Evolutionary conservation across 2,329 filamentous ascomycete genomes (phyloP).

Genomic region (Phaeophleospora eucalypticola): DNA sequence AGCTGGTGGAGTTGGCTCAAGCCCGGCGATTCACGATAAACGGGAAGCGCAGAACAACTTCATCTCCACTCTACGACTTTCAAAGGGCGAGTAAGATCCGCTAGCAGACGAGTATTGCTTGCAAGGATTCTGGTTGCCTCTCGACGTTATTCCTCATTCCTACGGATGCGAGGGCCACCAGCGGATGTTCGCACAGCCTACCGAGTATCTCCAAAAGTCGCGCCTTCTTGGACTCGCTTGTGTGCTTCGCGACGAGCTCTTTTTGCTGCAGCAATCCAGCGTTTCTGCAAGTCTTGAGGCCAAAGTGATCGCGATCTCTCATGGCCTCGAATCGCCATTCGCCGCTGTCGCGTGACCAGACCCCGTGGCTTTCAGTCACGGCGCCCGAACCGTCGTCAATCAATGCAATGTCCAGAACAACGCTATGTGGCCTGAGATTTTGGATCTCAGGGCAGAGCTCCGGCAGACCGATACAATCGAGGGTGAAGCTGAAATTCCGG

Average conservation of each 20-base stretch:
- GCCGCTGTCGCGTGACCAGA: neutral
- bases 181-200: neutral
- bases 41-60: neutral
- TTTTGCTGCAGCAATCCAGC: neutral
- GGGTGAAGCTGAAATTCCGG: neutral
- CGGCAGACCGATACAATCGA: neutral
- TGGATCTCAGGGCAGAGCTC: neutral
- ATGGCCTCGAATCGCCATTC: neutral
- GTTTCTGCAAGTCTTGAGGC: neutral
- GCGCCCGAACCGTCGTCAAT: neutral
- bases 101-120: too few species aligned
- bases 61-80: conserved; percentile 1
- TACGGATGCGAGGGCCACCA: neutral
- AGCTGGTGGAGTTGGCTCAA: neutral
- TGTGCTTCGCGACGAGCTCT: neutral
- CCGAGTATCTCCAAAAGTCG: neutral
- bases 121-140: neutral
- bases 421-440: neutral
- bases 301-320: neutral
- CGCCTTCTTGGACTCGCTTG: neutral
- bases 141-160: neutral
- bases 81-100: too few species aligned
- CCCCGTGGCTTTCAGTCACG: neutral
- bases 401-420: neutral
- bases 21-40: neutral